A percentile compares a stretch with the other conserved stretches of the same genome.
phyloP scores from a whole-genome alignment of 495 filamentous ascomycete genomes.

The Parachaetomium inaequale region DNA sequence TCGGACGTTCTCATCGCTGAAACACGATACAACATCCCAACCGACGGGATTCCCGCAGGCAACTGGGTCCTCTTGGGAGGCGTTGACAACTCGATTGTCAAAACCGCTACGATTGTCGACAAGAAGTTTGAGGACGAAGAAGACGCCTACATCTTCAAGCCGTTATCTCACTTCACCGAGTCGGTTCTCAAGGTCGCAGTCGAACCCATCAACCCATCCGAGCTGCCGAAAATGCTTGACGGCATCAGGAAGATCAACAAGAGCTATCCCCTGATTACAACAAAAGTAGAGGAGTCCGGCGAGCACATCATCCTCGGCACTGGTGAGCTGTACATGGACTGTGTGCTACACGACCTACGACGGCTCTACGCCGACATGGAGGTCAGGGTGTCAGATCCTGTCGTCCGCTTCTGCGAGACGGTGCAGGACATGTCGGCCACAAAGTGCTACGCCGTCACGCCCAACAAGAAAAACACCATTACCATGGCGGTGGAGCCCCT shows the following conservation, averaged over 20 bases:
- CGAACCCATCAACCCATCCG: conserved; percentile 96
- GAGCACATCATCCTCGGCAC: conserved; percentile 95
- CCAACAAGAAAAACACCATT: conserved; percentile 99
- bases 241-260: conserved; percentile 96
- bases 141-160: conserved; percentile 91
- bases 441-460: conserved; percentile 95
- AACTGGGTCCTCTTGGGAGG: conserved; percentile 89
- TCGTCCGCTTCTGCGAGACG: conserved; percentile 96
- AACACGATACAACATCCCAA: conserved; percentile 86
- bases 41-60: conserved; percentile 89
- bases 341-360: conserved; percentile 91
- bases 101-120: conserved; percentile 91
- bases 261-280: conserved; percentile 89
- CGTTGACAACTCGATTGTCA: conserved; percentile 97
- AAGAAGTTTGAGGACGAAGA: conserved; percentile 76
- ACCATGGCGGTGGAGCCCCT: conserved; percentile 97
- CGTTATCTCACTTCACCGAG: conserved; percentile 91
- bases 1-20: conserved; percentile 90
- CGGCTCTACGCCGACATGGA: conserved; percentile 98
- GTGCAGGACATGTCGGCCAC: conserved; percentile 96
- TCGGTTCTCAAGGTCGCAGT: conserved; percentile 97
- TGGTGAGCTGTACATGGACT: conserved; percentile 98
- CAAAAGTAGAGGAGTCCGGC: conserved; percentile 98
- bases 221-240: conserved; percentile 98
- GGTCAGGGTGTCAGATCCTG: conserved; percentile 95